Conservation (phyloP, 495 filamentous ascomycete genomes). For the Xylaria palmicola region DNA sequence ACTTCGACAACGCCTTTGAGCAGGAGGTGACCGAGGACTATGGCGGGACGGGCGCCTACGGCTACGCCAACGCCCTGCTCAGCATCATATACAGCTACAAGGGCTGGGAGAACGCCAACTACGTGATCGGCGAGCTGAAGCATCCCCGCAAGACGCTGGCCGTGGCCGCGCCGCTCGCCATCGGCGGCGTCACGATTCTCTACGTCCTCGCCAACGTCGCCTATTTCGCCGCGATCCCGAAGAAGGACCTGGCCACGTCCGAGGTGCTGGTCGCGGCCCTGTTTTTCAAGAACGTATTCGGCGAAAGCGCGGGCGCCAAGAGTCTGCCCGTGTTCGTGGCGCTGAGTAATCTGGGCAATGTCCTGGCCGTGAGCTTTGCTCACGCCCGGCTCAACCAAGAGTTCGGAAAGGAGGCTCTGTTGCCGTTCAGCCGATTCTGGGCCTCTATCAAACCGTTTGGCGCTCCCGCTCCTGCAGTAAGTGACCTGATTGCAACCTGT, state of each 20-base stretch:
- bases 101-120: constrained; percentile 62
- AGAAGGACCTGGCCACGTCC: constrained; percentile 58
- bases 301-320: constrained; percentile 52
- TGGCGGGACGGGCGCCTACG: constrained; percentile 58
- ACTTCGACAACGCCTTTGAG: constrained; percentile 66
- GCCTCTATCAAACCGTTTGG: constrained; percentile 66
- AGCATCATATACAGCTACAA: constrained; percentile 69
- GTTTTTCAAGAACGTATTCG: constrained; percentile 69
- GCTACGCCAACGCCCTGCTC: constrained; percentile 61
- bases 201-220: constrained; percentile 72
- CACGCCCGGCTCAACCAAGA: constrained; percentile 66
- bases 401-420: constrained; percentile 63
- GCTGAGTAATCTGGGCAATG: constrained; percentile 70
- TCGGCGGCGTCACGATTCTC: constrained; percentile 58
- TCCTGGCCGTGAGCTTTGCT: constrained; percentile 67
- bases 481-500: constrained; percentile 9
- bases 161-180: constrained; percentile 62
- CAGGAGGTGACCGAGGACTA: constrained; percentile 36
- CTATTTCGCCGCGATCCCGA: constrained; percentile 68
- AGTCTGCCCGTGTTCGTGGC: constrained; percentile 70
- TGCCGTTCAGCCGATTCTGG: constrained; percentile 61
- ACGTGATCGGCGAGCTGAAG: constrained; percentile 61
- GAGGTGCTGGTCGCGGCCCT: constrained; percentile 61
- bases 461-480: constrained; percentile 46
- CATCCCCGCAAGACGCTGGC: constrained; percentile 63